A percentile compares a stretch with the other conserved stretches of the same genome.
Evolutionary conservation across 2,329 filamentous ascomycete species (phyloP).

Genomic region (Ramichloridium luteum): DNA sequence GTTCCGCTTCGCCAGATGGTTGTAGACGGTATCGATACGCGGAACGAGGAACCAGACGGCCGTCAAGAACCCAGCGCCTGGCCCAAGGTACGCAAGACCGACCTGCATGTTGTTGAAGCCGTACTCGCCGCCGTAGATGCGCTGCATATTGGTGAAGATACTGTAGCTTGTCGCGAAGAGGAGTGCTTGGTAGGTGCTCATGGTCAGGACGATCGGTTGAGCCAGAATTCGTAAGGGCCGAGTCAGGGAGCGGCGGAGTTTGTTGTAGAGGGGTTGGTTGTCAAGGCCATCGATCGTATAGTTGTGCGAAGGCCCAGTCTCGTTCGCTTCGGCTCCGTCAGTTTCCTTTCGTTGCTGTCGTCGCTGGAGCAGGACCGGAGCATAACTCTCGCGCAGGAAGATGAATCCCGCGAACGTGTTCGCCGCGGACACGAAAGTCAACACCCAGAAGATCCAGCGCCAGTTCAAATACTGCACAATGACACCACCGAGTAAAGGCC

Average conservation of each 20-base stretch:
- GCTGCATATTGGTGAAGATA: constrained; percentile 38
- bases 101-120: constrained; percentile 36
- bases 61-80: constrained; percentile 32
- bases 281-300: constrained; percentile 35
- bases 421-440: constrained; percentile 31
- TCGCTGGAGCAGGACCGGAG: constrained; percentile 28
- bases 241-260: constrained; percentile 27
- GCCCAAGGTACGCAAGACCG: constrained; percentile 34
- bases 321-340: constrained; percentile 15
- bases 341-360: constrained; percentile 27
- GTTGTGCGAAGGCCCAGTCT: constrained; percentile 24
- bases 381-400: constrained; percentile 34
- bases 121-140: constrained; percentile 33
- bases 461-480: constrained; percentile 34
- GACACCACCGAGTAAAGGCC: constrained; percentile 33
- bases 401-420: constrained; percentile 33
- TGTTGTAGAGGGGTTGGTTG: constrained; percentile 25
- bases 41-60: constrained; percentile 36
- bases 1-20: constrained; percentile 30
- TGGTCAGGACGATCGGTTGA: constrained; percentile 36
- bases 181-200: constrained; percentile 35
- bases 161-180: constrained; percentile 38
- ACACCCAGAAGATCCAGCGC: constrained; percentile 39
- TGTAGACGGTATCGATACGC: constrained; percentile 37
- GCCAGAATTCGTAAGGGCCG: constrained; percentile 32